Evolutionary conservation across 2,329 filamentous ascomycete species (phyloP).

Genomic region (Fusarium burgessii): DNA sequence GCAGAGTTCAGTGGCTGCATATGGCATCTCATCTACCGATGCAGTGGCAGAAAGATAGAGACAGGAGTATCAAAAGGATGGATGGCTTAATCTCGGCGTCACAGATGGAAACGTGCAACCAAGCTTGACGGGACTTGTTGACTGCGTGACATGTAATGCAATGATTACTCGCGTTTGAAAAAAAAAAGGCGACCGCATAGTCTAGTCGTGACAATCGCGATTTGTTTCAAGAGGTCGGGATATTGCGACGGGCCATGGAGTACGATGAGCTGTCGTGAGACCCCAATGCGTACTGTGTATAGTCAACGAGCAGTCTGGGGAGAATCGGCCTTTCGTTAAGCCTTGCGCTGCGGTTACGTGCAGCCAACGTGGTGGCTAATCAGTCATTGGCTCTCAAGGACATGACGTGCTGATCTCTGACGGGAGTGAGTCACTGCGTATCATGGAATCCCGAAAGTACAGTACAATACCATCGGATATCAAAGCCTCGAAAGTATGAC

Average conservation of each 20-base stretch:
- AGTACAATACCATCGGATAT: conserved; percentile 2
- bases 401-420: conserved; percentile 16
- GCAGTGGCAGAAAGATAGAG: conserved; percentile 9
- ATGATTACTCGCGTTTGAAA: conserved; percentile 13
- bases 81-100: conserved; percentile 20
- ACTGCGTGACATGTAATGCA: conserved; percentile 26
- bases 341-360: conserved; percentile 31
- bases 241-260: conserved; percentile 12
- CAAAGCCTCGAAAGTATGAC: conserved; percentile 25
- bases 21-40: conserved; percentile 7
- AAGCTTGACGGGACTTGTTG: not conserved
- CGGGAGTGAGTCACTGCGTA: conserved; percentile 28
- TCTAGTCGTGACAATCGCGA: not conserved
- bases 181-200: conserved; percentile 8
- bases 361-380: conserved; percentile 1
- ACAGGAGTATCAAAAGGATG: conserved; percentile 37
- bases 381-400: not conserved
- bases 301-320: not conserved
- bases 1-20: conserved; percentile 14
- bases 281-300: not conserved
- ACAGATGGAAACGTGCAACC: conserved; percentile 21
- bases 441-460: conserved; percentile 10
- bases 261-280: conserved; percentile 4
- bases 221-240: conserved; percentile 7
- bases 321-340: conserved; percentile 20